Conservation (phyloP, 495 filamentous ascomycete species). For the Staphylotrichum longicolle region DNA sequence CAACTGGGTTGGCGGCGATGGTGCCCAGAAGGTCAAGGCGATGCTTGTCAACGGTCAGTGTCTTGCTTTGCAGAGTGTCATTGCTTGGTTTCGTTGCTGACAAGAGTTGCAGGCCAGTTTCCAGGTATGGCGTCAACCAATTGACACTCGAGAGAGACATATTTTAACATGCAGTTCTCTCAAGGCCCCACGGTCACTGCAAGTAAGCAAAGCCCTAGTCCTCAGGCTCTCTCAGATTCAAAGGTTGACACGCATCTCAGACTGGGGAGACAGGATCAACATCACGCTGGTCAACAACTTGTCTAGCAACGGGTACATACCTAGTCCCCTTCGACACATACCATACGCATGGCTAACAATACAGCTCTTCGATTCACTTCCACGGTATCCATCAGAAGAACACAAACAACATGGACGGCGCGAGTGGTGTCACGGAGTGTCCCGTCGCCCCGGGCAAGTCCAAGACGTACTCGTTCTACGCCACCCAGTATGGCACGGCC, state of each 20-base stretch:
- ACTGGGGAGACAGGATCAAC: slow-evolving; percentile 60
- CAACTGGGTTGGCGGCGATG: slow-evolving; percentile 46
- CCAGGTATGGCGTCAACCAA: slow-evolving; percentile 30
- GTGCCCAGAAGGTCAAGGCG: slow-evolving; percentile 39
- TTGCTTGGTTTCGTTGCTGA: too few species aligned
- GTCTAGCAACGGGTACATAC: slow-evolving; percentile 35
- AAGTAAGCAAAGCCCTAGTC: slow-evolving; percentile 15
- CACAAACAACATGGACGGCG: slow-evolving; percentile 39
- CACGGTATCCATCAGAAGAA: slow-evolving; percentile 49
- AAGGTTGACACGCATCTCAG: slow-evolving; percentile 10
- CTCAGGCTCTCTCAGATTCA: too few species aligned
- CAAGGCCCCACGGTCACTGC: slow-evolving; percentile 55
- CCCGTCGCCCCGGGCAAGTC: slow-evolving; percentile 45
- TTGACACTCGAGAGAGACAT: slow-evolving; percentile 31
- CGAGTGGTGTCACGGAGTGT: slow-evolving; percentile 49
- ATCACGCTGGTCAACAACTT: slow-evolving; percentile 56
- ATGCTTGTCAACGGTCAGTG: slow-evolving; percentile 46
- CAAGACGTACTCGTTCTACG: slow-evolving; percentile 22
- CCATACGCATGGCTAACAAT: background rate
- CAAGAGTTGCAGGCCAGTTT: slow-evolving; percentile 18
- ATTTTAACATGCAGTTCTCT: background rate
- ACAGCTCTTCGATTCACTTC: slow-evolving; percentile 50
- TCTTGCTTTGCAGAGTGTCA: too few species aligned
- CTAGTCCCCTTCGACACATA: background rate
- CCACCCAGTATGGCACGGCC: slow-evolving; percentile 4